Base-by-base conservation (phyloP, 371 early-diverging fungal species). In the Mucor racemosus region DNA sequence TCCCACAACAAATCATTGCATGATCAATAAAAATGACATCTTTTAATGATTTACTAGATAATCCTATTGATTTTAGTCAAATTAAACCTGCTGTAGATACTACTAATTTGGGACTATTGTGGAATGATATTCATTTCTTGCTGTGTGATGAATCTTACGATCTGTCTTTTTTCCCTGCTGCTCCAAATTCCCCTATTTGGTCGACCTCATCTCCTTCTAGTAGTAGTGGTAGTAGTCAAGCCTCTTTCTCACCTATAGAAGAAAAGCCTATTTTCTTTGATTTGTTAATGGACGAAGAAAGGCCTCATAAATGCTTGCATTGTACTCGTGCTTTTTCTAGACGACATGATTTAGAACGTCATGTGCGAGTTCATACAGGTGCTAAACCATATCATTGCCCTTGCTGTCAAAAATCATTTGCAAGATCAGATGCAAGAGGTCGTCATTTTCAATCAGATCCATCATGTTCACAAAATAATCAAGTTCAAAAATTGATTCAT, bases 401-500 rank as follows among this genome's bases (percentile, higher is more conserved):
- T 46, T 74, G 73, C 17, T 86, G 88, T 65, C 78, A 78, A 58
- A 82, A 84, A 55, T 62, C 74, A 0, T 88, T 88, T 73, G 81
- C 87, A 11, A 73, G 88, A 53, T 82, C 86, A 10, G 88, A 88
- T 71, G 88, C 86, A 1, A 72, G 88, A 17, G 70, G 79, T 19
- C 71, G 86, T 8, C 87, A 87, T 65, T 80, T 84, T 39, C 74
- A 75, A 35, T 63, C 64, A 10, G 53, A 63, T 53, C 68, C 64
- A 34, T n/a, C 13, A 4, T 68, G 68, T n/a, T 48, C 40, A 7
- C 40, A 53, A 26, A 36, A 63, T 38, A 4, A 10, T 11, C 64
- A 58, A 35, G 64, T 68, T 13, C 48, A 64, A 35, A 58, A 64
- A 6, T n/a, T 68, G 6, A 31, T 34, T n/a, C 21, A 41, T 41